Evolutionary conservation across 139 green algal species (phyloP).

Genomic region (Closterium sp.): DNA sequence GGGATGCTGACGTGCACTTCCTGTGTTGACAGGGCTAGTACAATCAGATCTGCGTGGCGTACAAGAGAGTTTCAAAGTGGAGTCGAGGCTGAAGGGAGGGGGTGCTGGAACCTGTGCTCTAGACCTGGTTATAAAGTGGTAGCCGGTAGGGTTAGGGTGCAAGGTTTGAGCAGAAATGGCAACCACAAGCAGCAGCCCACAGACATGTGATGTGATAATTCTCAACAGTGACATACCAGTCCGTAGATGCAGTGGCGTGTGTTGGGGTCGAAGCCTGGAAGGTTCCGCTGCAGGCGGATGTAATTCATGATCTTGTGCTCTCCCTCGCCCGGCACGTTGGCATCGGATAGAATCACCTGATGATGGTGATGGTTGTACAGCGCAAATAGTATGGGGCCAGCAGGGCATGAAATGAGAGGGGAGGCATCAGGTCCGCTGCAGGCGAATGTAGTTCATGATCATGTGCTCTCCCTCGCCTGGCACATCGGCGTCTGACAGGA

Average conservation of each 20-base stretch:
- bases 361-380: not conserved
- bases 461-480: constrained; percentile 99
- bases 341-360: constrained; percentile 93
- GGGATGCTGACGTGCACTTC: too few relatives aligned
- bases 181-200: not conserved
- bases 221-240: constrained; percentile 58
- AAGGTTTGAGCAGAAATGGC: not conserved
- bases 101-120: too few relatives aligned
- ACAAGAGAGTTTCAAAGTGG: too few relatives aligned
- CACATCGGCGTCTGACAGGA: constrained; percentile 75
- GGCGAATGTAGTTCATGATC: constrained; percentile 68
- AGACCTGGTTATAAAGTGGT: too few relatives aligned
- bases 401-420: not conserved
- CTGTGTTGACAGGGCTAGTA: too few relatives aligned
- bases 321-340: constrained; percentile 92
- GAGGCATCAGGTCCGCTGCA: too few relatives aligned
- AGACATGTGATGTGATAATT: too few relatives aligned
- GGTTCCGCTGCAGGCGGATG: constrained; percentile 71
- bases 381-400: too few relatives aligned
- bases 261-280: constrained; percentile 82
- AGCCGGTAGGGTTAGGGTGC: too few relatives aligned
- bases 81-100: too few relatives aligned
- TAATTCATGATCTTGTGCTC: constrained; percentile 96
- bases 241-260: constrained; percentile 94
- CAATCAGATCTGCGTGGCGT: too few relatives aligned